Conservation (phyloP, 257 asterid genomes). For the Solanum bulbocastanum region DNA sequence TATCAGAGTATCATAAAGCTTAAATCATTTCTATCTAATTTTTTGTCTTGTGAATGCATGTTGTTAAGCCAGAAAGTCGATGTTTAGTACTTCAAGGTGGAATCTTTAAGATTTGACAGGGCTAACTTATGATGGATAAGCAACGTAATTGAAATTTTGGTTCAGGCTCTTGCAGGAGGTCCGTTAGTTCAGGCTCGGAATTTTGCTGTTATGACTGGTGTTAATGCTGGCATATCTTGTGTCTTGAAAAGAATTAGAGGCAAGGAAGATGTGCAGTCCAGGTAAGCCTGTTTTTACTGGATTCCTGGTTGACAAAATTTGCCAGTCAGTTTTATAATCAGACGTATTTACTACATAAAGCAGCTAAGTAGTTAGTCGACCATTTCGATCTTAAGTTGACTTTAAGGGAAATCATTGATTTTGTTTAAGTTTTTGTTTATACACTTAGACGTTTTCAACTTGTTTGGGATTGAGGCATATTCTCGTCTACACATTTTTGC, state of each 20-base stretch:
- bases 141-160: not conserved
- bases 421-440: not conserved
- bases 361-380: not conserved
- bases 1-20: not conserved
- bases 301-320: not conserved
- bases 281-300: conserved; percentile 24
- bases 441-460: not conserved
- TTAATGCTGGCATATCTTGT: conserved; percentile 83
- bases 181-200: conserved; percentile 85
- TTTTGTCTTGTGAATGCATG: not conserved
- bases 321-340: not conserved
- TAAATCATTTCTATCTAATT: not conserved
- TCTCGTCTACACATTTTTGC: not conserved
- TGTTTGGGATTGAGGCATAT: not conserved
- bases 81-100: not conserved
- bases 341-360: not conserved
- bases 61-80: not conserved
- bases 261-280: conserved; percentile 84
- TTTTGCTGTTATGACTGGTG: conserved; percentile 94
- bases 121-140: not conserved
- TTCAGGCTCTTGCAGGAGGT: conserved; percentile 85
- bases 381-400: not conserved
- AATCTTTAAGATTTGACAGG: not conserved
- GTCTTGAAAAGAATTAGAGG: conserved; percentile 87
- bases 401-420: not conserved